A percentile compares a stretch with the other conserved stretches of the same genome.
phyloP scores from a whole-genome alignment of 352 stramenopile genomes.

The Globisporangium nodosum region DNA sequence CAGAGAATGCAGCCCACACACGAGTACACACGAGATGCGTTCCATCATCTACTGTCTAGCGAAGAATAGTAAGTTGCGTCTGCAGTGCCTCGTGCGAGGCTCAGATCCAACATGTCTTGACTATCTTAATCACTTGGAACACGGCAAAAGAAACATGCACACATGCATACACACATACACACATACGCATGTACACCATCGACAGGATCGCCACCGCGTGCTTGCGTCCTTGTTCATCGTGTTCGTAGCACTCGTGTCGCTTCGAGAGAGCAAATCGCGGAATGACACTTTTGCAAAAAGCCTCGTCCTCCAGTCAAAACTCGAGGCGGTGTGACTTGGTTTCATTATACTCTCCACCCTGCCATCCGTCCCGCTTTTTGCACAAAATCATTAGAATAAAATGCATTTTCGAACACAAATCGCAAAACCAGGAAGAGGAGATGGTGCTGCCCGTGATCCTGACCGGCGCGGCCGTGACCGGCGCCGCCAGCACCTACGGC shows the following conservation, averaged over 20 bases:
- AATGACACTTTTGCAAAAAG: too few species aligned
- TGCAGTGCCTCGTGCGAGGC: constrained; percentile 29
- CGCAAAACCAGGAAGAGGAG: neutral
- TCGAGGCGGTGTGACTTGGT: neutral
- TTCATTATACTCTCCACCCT: neutral
- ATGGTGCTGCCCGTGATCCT: constrained; percentile 75
- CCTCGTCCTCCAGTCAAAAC: neutral
- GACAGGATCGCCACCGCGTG: neutral
- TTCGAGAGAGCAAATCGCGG: too few species aligned
- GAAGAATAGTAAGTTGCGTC: constrained; percentile 71
- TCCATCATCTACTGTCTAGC: constrained; percentile 88
- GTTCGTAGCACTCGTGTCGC: too few species aligned
- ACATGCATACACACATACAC: neutral
- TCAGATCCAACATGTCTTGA: constrained; percentile 26
- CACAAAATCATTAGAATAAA: neutral
- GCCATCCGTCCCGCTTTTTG: neutral
- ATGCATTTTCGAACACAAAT: neutral
- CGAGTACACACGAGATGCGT: constrained; percentile 9
- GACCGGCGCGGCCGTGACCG: constrained; percentile 36
- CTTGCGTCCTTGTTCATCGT: too few species aligned
- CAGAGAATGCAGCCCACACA: too few species aligned
- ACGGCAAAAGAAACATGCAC: neutral
- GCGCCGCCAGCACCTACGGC: constrained; percentile 44
- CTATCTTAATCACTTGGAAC: constrained; percentile 72
- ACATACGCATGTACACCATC: neutral